Conservation (phyloP, 495 filamentous ascomycete species). For the Penicillium ucsense region DNA sequence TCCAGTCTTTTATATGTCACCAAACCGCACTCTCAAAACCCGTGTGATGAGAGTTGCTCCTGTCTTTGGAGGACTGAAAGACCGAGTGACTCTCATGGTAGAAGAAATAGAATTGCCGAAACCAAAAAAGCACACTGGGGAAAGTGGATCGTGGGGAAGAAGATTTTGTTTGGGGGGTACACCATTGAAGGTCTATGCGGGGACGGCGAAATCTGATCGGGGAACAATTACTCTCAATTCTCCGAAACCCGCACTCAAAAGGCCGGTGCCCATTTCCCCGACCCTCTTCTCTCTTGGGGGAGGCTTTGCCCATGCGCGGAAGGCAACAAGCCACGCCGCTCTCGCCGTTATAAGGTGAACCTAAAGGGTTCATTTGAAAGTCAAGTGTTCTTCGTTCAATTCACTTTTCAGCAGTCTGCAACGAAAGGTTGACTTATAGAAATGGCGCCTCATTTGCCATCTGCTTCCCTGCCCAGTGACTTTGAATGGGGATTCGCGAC, state of each 20-base stretch:
- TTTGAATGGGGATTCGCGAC: constrained; percentile 72
- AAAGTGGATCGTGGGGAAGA: constrained; percentile 4
- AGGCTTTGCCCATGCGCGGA: neutral
- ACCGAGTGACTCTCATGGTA: too few relatives aligned
- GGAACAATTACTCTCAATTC: neutral
- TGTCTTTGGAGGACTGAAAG: too few relatives aligned
- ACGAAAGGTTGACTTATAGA: neutral
- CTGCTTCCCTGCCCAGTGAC: constrained; percentile 22
- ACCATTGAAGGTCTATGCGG: neutral
- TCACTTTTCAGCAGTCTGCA: too few relatives aligned
- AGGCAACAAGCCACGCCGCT: neutral
- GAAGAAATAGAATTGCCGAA: too few relatives aligned
- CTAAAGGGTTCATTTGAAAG: too few relatives aligned
- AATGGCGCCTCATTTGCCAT: neutral
- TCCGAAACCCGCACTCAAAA: neutral
- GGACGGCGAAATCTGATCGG: constrained; percentile 1
- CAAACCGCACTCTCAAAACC: too few relatives aligned
- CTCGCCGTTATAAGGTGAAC: neutral
- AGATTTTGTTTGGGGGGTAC: neutral
- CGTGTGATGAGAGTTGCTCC: too few relatives aligned
- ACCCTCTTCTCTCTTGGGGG: neutral
- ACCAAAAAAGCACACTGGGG: neutral
- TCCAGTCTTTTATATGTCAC: too few relatives aligned
- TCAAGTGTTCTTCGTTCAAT: too few relatives aligned
- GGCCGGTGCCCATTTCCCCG: neutral